Evolutionary conservation across 768 basidiomycete species (phyloP), one percentile per base, ranked within the genome.

Genomic region (Leccinum broughii): DNA sequence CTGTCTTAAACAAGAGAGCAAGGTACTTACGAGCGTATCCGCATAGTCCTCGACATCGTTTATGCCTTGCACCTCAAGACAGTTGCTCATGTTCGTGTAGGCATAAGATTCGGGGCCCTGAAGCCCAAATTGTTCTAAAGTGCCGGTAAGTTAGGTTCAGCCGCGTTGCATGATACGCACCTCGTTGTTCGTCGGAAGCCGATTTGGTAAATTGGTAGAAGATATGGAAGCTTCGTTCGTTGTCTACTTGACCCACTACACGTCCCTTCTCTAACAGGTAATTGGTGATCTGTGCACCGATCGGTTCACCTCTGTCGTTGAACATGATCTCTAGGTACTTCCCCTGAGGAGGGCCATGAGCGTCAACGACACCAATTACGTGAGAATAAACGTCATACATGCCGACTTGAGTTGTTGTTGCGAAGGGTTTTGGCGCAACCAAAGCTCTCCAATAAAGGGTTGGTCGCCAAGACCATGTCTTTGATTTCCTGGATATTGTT

Each of bases 311-410:
- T 15, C 86, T 83, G 22, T 82, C 77, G 67, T 99, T 97, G 78
- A 99, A 99, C 92, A 98, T 98, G 75, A 99, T 98, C 76, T 99
- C 95, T 9, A 99, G 81, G 72, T 99, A 99, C 83, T 99, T 99
- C 24, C 97, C 96, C 94, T 98, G 67, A 17, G 1, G 35, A 51
- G 74, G 65, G 11, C 58, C 11, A 37, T 54, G 63, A 68, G 64
- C 49, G 44, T 52, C 9, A 39, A 44, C 37, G 55, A 22, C 15
- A 51, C n/a, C 2, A 20, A 55, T 22, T 3, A 26, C 39, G 15
- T 44, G 51, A 14, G 37, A 24, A 56, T 24, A 58, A 49, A 55
- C n/a, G 37, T 79, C 94, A 72, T 75, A 96, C 95, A 84, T 98
- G 96, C 64, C 96, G 88, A 85, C 92, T 94, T 6, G 94, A 97